Base-by-base conservation (phyloP, 2,329 filamentous ascomycete species). In the Fusarium sacchari region DNA sequence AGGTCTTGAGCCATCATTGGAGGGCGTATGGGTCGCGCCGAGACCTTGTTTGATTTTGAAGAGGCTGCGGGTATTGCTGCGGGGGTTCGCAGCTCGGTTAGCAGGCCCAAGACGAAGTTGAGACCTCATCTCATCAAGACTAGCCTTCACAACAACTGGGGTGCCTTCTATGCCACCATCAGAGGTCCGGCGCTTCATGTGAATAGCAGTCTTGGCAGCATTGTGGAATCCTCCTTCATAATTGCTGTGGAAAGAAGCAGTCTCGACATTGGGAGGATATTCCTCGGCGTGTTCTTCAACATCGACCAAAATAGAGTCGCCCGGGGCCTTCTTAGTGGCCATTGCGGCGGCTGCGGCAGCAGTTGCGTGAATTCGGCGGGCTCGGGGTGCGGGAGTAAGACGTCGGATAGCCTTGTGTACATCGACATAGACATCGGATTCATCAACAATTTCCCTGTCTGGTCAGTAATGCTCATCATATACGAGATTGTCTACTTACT, bases 341-440 rank as follows among this genome's bases (percentile, higher is more conserved):
- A 79, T 73, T 10, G 77, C 78, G 12, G 80, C 80, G 7, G 69
- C 75, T 10, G 80, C 79, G 8, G 79, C 78, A 12, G 79, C 78
- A 42, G 80, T 80, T 36, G 79, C 78, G 20, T 83, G 88, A 28
- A 80, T 82, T 36, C 85, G 88, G 63, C 93, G 90, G 49, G 91
- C 91, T 79, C 94, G 93, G 3, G 96, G 96, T 4, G 95, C 95
- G 2, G 95, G 95, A 26, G 92, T 90, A 78, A 97, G 89, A 59
- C 96, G 93, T 65, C 96, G 91, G 76, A 99, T 98, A 28, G 96
- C 96, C 85, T 98, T 98, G 86, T 98, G 96, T 5, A 99, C 95
- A 81, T 99, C 96, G 73, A 99, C 92, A 79, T 97, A 99, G 17
- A 99, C 96, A 82, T 99, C 96, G 0, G 96, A 98, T 82, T 99